Conservation (phyloP, 2,329 filamentous ascomycete genomes). For the Pyrenophora seminiperda region DNA sequence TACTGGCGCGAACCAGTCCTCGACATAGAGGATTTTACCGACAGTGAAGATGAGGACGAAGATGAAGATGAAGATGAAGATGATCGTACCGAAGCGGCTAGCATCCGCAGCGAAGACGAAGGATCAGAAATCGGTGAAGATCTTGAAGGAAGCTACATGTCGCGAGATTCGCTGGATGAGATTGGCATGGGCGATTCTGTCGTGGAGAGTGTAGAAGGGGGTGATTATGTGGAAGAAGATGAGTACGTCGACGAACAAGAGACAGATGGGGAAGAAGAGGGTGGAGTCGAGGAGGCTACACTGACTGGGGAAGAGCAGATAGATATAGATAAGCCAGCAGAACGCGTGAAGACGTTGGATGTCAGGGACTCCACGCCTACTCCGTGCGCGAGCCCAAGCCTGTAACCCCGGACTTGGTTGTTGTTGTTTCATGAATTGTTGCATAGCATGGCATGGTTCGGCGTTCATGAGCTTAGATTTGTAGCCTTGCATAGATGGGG, state of each 20-base stretch:
- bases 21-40: conserved; percentile 86
- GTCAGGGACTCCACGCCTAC: conserved; percentile 30
- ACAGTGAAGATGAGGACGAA: conserved; percentile 64
- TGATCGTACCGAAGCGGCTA: conserved; percentile 50
- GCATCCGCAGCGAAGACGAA: conserved; percentile 58
- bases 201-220: conserved; percentile 56
- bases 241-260: conserved; percentile 29
- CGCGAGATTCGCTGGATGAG: conserved; percentile 57
- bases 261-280: conserved; percentile 32
- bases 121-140: conserved; percentile 53
- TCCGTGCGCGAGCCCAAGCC: conserved; percentile 22
- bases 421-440: conserved; percentile 8
- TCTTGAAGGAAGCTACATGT: conserved; percentile 63
- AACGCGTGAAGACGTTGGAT: conserved; percentile 18
- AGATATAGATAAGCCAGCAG: conserved; percentile 3
- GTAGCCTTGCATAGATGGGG: background rate
- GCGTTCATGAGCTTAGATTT: conserved; percentile 9
- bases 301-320: conserved; percentile 16
- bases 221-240: conserved; percentile 32
- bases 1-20: conserved; percentile 90
- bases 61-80: conserved; percentile 52
- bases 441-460: conserved; percentile 24
- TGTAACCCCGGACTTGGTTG: background rate
- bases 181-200: conserved; percentile 54
- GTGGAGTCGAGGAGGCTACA: conserved; percentile 20